These are phyloP conservation scores for Kuraishia piskuri DNA, from an alignment of 805 yeast species.

Conservation along the genomic window DNA sequence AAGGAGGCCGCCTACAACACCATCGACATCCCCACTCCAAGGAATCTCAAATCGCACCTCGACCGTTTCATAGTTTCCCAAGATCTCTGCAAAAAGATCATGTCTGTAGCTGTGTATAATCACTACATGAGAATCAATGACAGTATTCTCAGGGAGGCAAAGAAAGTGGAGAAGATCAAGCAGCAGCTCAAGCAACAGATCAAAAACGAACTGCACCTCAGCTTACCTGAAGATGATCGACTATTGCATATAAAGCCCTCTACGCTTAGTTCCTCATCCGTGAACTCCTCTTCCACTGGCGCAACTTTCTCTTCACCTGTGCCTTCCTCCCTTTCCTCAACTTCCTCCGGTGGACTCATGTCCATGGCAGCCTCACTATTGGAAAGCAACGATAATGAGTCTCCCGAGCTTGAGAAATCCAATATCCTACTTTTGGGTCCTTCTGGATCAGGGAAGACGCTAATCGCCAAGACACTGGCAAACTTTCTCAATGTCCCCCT, in stretches of 20 bases:
- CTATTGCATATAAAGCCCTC: neutral
- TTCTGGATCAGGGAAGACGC: slow-evolving; percentile 54
- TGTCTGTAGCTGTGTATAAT: slow-evolving; percentile 53
- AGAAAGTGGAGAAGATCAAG: slow-evolving; percentile 2
- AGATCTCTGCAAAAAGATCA: slow-evolving; percentile 44
- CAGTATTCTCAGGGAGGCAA: slow-evolving; percentile 8
- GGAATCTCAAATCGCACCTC: slow-evolving; percentile 31
- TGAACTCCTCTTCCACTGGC: neutral
- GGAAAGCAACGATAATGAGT: slow-evolving; percentile 18
- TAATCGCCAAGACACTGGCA: slow-evolving; percentile 48
- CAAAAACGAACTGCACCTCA: slow-evolving; percentile 1
- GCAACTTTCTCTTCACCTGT: neutral
- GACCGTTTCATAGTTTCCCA: slow-evolving; percentile 52
- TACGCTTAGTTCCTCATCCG: neutral
- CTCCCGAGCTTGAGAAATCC: slow-evolving; percentile 44
- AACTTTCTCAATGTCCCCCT: slow-evolving; percentile 44
- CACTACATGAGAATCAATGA: slow-evolving; percentile 44
- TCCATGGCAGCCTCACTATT: slow-evolving; percentile 11
- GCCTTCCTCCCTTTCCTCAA: neutral
- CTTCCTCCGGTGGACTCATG: slow-evolving; percentile 1
- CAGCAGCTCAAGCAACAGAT: neutral
- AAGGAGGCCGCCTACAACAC: neutral
- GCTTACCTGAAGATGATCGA: neutral
- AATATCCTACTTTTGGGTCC: slow-evolving; percentile 52
- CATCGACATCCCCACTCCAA: slow-evolving; percentile 36